Evolutionary conservation across 2,329 filamentous ascomycete genomes (phyloP).

Genomic region (Aureobasidium namibiae): DNA sequence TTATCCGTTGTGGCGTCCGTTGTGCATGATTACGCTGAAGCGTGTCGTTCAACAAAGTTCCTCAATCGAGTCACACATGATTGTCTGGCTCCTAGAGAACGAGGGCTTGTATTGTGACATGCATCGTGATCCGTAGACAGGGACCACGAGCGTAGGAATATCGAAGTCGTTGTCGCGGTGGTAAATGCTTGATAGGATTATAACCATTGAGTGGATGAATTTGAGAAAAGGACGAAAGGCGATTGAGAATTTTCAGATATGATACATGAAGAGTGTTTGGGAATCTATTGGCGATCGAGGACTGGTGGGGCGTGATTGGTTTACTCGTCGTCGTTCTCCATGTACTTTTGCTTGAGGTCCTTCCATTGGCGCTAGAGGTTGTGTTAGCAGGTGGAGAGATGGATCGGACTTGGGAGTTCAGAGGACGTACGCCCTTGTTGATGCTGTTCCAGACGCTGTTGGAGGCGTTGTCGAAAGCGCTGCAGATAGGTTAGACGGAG

Average conservation of each 20-base stretch:
- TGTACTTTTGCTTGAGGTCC: constrained; percentile 89
- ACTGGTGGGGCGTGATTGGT: not conserved
- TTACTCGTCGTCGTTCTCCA: constrained; percentile 46
- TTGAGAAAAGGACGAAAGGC: not conserved
- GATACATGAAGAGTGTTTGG: constrained; percentile 8
- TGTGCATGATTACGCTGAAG: too few species aligned
- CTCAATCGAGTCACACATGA: too few species aligned
- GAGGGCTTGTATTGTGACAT: not conserved
- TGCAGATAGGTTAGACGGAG: constrained; percentile 32
- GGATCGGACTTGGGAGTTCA: too few species aligned
- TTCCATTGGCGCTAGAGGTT: constrained; percentile 94
- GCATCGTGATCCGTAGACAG: too few species aligned
- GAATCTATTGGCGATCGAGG: not conserved
- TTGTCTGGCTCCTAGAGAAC: too few species aligned
- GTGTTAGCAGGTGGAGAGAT: constrained; percentile 19
- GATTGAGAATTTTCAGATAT: constrained; percentile 12
- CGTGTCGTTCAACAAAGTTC: too few species aligned
- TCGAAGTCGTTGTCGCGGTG: not conserved
- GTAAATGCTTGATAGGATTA: not conserved
- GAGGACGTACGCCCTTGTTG: constrained; percentile 79
- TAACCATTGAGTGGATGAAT: too few species aligned
- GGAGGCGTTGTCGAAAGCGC: constrained; percentile 72
- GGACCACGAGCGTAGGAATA: not conserved
- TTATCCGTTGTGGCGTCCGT: too few species aligned
- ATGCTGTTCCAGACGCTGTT: constrained; percentile 83